Conservation (phyloP, 2,329 filamentous ascomycete species). For the Beauveria bassiana region DNA sequence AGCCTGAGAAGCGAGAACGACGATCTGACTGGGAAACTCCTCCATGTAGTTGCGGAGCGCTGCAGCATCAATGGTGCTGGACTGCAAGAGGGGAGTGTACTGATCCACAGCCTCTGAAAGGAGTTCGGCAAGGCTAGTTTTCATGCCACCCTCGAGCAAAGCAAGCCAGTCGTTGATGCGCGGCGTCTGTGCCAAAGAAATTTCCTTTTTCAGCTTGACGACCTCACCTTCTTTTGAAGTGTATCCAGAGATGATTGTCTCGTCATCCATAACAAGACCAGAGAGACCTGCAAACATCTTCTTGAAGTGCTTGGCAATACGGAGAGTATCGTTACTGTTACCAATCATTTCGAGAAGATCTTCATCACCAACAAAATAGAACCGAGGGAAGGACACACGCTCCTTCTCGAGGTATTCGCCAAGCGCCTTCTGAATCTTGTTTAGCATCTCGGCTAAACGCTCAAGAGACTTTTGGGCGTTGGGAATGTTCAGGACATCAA, state of each 20-base stretch:
- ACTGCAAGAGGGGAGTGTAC: slow-evolving; percentile 71
- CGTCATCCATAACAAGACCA: slow-evolving; percentile 84
- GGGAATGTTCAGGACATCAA: slow-evolving; percentile 92
- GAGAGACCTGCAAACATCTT: slow-evolving; percentile 99
- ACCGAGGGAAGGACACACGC: slow-evolving; percentile 92
- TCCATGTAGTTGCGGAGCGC: slow-evolving; percentile 75
- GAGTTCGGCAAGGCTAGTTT: slow-evolving; percentile 82
- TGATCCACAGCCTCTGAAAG: slow-evolving; percentile 78
- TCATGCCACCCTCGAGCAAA: slow-evolving; percentile 87
- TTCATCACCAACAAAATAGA: slow-evolving; percentile 99
- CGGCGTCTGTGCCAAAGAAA: slow-evolving; percentile 87
- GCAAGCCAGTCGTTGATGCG: slow-evolving; percentile 99
- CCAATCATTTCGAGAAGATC: slow-evolving; percentile 98
- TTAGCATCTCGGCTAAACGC: slow-evolving; percentile 88
- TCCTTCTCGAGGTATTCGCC: slow-evolving; percentile 98
- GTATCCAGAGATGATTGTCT: slow-evolving; percentile 81
- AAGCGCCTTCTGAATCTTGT: slow-evolving; percentile 98
- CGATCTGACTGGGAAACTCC: slow-evolving; percentile 85
- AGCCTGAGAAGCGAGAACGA: slow-evolving; percentile 87
- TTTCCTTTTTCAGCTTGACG: slow-evolving; percentile 79
- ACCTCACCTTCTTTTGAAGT: slow-evolving; percentile 92
- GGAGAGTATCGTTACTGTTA: slow-evolving; percentile 94
- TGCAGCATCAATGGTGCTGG: slow-evolving; percentile 59
- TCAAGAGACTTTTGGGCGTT: slow-evolving; percentile 95
- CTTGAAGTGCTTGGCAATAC: slow-evolving; percentile 97